phyloP scores from a whole-genome alignment of 2,329 filamentous ascomycete species.

The Pseudogymnoascus sp. region DNA sequence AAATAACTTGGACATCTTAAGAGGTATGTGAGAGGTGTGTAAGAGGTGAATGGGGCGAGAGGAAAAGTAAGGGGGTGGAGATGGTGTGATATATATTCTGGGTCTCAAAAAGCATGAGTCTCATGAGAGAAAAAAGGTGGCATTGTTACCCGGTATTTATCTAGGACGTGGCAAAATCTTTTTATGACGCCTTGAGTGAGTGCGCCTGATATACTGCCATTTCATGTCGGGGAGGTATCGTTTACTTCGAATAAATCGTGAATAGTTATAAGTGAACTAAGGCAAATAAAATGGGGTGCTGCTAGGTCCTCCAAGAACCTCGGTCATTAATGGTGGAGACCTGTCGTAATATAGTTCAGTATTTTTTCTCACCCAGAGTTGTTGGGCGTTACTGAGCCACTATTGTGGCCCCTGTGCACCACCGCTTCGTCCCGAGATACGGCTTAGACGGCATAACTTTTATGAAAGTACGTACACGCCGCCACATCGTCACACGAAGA shows the following conservation, averaged over 20 bases:
- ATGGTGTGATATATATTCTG: not conserved
- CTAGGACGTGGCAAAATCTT: conserved; percentile 3
- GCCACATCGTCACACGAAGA: not conserved
- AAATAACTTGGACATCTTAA: conserved; percentile 10
- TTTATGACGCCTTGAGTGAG: not conserved
- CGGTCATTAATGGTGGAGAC: conserved; percentile 3
- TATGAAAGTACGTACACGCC: not conserved
- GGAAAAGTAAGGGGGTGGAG: not conserved
- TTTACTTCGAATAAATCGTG: conserved; percentile 2
- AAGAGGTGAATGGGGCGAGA: not conserved
- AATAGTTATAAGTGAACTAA: not conserved
- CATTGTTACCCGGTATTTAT: not conserved
- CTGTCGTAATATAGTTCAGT: not conserved
- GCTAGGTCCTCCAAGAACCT: not conserved
- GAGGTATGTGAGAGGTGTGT: not conserved
- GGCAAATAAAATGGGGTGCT: not conserved
- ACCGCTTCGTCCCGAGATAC: not conserved
- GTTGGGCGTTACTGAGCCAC: not conserved
- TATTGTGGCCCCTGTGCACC: not conserved
- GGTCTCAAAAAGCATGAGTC: not conserved
- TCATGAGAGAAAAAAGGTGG: not conserved
- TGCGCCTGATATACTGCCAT: not conserved
- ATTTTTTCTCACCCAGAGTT: not conserved
- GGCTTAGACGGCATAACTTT: not conserved
- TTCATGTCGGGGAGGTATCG: not conserved